A percentile compares a stretch with the other conserved stretches of the same genome.
Evolutionary conservation across 2,329 filamentous ascomycete genomes (phyloP).

Genomic region (Onygenales sp.): DNA sequence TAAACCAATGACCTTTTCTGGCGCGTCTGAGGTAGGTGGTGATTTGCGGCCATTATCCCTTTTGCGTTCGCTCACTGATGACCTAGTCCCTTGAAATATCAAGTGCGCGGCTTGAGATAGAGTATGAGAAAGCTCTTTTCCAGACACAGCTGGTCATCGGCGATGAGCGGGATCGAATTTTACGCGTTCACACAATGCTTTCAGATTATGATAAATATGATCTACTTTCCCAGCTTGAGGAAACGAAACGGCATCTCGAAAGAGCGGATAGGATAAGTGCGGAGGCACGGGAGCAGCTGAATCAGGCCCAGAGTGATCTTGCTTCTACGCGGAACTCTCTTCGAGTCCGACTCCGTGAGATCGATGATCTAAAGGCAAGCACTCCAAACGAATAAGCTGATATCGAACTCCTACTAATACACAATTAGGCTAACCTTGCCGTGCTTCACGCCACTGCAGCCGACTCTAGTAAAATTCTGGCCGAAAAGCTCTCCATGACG

Average conservation of each 20-base stretch:
- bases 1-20: background rate
- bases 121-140: constrained; percentile 47
- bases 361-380: constrained; percentile 47
- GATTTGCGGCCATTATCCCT: background rate
- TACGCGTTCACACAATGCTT: constrained; percentile 60
- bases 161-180: constrained; percentile 62
- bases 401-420: background rate
- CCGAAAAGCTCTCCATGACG: constrained; percentile 53
- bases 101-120: constrained; percentile 19
- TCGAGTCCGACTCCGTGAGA: constrained; percentile 43
- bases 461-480: constrained; percentile 61
- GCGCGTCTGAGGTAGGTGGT: background rate
- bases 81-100: background rate
- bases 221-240: constrained; percentile 54
- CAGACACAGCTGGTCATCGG: constrained; percentile 59
- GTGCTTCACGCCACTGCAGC: constrained; percentile 57
- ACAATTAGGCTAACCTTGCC: constrained; percentile 45
- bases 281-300: constrained; percentile 38
- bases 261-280: constrained; percentile 36
- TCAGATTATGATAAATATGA: constrained; percentile 64
- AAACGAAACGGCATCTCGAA: constrained; percentile 47
- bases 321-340: constrained; percentile 22
- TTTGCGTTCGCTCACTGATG: background rate
- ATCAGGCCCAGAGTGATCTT: constrained; percentile 40
- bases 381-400: background rate